These are phyloP conservation scores for Ophiorrhiza pumila DNA, from an alignment of 257 asterid species.

Conservation along the genomic window DNA sequence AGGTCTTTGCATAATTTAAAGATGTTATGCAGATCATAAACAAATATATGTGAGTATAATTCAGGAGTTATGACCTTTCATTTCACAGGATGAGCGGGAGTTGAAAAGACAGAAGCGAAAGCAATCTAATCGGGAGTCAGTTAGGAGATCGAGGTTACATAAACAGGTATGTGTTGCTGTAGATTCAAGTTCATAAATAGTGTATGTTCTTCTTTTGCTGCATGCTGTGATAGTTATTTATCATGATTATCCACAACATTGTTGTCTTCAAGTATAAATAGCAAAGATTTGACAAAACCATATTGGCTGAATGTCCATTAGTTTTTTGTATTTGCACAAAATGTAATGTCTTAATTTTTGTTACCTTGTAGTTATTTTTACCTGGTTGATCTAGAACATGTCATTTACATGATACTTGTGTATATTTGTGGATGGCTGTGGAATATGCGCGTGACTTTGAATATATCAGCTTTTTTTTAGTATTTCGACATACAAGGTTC, in stretches of 20 bases:
- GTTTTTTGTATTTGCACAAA: neutral
- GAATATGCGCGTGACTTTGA: too few relatives aligned
- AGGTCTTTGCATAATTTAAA: neutral
- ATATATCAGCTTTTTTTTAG: neutral
- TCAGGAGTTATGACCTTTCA: slow-evolving; percentile 12
- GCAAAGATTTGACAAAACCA: too few relatives aligned
- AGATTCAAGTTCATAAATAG: neutral
- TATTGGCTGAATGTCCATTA: neutral
- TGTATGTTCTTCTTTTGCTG: too few relatives aligned
- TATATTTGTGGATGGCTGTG: too few relatives aligned
- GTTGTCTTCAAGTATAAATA: too few relatives aligned
- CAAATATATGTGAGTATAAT: neutral
- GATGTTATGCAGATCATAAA: neutral
- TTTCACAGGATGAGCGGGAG: slow-evolving; percentile 84
- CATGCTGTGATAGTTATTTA: too few relatives aligned
- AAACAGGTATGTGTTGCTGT: slow-evolving; percentile 59
- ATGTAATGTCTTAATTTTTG: neutral
- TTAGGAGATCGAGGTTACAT: slow-evolving; percentile 91
- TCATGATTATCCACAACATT: too few relatives aligned
- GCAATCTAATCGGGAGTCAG: slow-evolving; percentile 98
- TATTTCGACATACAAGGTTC: neutral
- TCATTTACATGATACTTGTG: too few relatives aligned
- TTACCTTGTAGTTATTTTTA: neutral
- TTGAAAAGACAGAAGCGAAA: slow-evolving; percentile 88
- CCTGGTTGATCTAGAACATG: too few relatives aligned